These are phyloP conservation scores for Leavenworthia alabamica DNA, from an alignment of 345 rosid species.

Conservation along the genomic window DNA sequence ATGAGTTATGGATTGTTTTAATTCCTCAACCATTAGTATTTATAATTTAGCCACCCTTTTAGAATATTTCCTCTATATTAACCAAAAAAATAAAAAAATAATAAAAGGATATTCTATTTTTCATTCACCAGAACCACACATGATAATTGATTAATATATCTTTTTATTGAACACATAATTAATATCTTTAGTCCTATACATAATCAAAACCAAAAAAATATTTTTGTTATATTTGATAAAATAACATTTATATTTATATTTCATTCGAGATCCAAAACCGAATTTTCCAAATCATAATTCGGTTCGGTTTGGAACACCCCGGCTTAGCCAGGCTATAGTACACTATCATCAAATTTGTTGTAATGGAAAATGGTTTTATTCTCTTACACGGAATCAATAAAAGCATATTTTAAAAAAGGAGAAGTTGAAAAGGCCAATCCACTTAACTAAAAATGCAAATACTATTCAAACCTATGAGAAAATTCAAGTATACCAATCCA, in stretches of 20 bases:
- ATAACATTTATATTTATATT: no score
- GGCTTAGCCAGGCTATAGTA: not conserved
- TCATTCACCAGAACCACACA: not conserved
- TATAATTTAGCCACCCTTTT: constrained; percentile 19
- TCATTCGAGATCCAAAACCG: no score
- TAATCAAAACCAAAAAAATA: not conserved
- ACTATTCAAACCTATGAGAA: constrained; percentile 15
- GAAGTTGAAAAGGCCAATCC: not conserved
- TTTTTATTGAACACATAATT: not conserved
- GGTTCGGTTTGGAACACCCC: no score
- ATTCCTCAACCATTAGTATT: constrained; percentile 4
- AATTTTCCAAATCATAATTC: no score
- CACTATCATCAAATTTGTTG: no score
- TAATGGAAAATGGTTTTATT: not conserved
- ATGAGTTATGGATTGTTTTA: not conserved
- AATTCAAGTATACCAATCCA: constrained; percentile 7
- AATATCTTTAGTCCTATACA: not conserved
- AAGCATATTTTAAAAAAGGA: not conserved
- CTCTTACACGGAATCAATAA: not conserved
- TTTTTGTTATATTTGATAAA: not conserved
- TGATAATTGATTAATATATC: not conserved
- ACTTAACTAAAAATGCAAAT: constrained; percentile 1
- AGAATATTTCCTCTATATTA: not conserved
- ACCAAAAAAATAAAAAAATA: no score
- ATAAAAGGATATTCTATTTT: not conserved